Evolutionary conservation across 1,284 basidiomycete genomes (phyloP).

Genomic region (Trichosporon sp.): DNA sequence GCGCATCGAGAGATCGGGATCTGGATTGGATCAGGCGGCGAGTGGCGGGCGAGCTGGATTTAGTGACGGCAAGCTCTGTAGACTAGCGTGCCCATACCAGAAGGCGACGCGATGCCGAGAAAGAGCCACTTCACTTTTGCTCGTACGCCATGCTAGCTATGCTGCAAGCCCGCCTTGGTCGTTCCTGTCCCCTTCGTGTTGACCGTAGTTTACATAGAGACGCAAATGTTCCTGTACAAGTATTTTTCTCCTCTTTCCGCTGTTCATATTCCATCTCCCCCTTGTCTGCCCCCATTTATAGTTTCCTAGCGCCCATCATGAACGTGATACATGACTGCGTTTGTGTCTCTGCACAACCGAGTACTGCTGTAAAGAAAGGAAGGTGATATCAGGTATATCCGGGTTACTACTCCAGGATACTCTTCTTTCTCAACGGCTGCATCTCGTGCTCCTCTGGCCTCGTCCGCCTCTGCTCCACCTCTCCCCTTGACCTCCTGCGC

Average conservation of each 20-base stretch:
- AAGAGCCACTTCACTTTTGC: neutral
- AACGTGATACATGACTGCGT: neutral
- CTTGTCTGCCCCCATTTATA: neutral
- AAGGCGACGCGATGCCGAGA: neutral
- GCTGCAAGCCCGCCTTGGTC: no score
- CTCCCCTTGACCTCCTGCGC: conserved; percentile 42
- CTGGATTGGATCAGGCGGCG: no score
- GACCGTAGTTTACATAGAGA: neutral
- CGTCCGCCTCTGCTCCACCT: conserved; percentile 37
- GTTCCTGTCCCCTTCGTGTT: no score
- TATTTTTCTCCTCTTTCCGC: neutral
- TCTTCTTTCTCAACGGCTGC: conserved; percentile 18
- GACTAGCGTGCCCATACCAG: no score
- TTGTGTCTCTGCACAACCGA: no score
- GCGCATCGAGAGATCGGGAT: no score
- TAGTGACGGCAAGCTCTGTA: no score
- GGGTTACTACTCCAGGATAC: neutral
- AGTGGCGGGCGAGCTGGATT: no score
- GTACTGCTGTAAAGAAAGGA: no score
- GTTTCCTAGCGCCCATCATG: neutral
- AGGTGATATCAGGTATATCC: no score
- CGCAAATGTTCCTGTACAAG: conserved; percentile 10
- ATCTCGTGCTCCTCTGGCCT: conserved; percentile 44
- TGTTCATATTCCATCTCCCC: neutral
- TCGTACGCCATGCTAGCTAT: no score